These are phyloP conservation scores for Luvunga scandens DNA, from an alignment of 345 rosid genomes.

Conservation along the genomic window DNA sequence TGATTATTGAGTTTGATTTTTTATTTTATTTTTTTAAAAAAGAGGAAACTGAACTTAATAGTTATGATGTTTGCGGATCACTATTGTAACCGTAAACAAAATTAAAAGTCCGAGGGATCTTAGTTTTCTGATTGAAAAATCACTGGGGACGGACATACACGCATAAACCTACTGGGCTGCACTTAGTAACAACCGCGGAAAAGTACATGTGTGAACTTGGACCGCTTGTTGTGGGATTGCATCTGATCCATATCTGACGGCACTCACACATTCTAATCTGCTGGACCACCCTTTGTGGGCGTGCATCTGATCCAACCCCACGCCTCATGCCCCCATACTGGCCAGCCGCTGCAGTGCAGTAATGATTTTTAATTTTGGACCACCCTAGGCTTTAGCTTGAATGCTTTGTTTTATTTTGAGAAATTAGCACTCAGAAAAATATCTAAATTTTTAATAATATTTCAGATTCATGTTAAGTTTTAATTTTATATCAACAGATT, in stretches of 20 bases:
- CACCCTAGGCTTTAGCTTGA: slow-evolving; percentile 6
- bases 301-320: slow-evolving; percentile 11
- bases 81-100: not conserved
- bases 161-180: not conserved
- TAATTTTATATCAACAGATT: too few relatives aligned
- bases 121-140: slow-evolving; percentile 13
- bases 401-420: too few relatives aligned
- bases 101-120: slow-evolving; percentile 27
- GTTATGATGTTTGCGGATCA: not conserved
- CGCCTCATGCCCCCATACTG: too few relatives aligned
- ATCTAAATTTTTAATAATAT: too few relatives aligned
- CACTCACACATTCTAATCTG: not conserved
- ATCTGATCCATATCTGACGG: slow-evolving; percentile 18
- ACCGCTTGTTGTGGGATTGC: not conserved
- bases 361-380: slow-evolving; percentile 12
- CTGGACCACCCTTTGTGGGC: slow-evolving; percentile 23
- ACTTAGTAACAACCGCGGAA: slow-evolving; percentile 11
- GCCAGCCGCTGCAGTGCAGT: not conserved
- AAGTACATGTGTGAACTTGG: not conserved
- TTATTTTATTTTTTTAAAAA: too few relatives aligned
- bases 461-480: too few relatives aligned
- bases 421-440: too few relatives aligned
- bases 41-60: too few relatives aligned
- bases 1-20: too few relatives aligned
- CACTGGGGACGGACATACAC: slow-evolving; percentile 4